Conservation (phyloP, 2,329 filamentous ascomycete species). For the Kalmusia sp. region DNA sequence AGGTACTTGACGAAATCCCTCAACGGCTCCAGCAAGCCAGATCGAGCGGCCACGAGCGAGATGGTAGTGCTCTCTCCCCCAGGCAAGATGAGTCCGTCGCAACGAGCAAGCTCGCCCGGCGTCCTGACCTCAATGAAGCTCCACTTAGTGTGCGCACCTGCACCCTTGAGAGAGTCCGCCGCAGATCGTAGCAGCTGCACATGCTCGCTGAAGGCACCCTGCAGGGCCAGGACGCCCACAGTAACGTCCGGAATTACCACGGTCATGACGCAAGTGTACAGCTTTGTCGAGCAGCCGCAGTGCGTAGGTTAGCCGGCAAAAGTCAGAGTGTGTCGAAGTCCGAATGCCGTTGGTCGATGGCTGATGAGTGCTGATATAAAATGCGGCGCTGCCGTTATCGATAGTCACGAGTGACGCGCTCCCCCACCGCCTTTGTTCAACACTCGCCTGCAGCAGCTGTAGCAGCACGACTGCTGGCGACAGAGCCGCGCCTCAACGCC, state of each 20-base stretch:
- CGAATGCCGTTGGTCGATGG: slow-evolving; percentile 5
- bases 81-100: slow-evolving; percentile 86
- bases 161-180: slow-evolving; percentile 55
- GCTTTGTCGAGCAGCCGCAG: not conserved
- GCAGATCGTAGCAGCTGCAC: slow-evolving; percentile 76
- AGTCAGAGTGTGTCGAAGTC: slow-evolving; percentile 13
- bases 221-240: slow-evolving; percentile 75
- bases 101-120: slow-evolving; percentile 70
- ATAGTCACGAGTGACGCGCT: slow-evolving; percentile 13
- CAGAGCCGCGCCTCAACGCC: slow-evolving; percentile 5
- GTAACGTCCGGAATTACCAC: slow-evolving; percentile 49
- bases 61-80: slow-evolving; percentile 96
- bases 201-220: slow-evolving; percentile 94
- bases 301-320: not conserved
- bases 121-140: slow-evolving; percentile 82
- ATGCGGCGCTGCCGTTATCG: slow-evolving; percentile 17
- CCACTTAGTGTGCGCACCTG: slow-evolving; percentile 50
- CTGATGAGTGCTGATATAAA: slow-evolving; percentile 8
- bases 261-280: slow-evolving; percentile 26
- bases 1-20: slow-evolving; percentile 88
- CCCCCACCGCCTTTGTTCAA: slow-evolving; percentile 6
- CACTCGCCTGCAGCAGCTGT: not conserved
- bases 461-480: slow-evolving; percentile 2
- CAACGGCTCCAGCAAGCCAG: slow-evolving; percentile 81
- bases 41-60: slow-evolving; percentile 82